Evolutionary conservation across 2,329 filamentous ascomycete genomes (phyloP), one percentile per base, ranked within the genome.

Genomic region (Aspergillus floridensis): DNA sequence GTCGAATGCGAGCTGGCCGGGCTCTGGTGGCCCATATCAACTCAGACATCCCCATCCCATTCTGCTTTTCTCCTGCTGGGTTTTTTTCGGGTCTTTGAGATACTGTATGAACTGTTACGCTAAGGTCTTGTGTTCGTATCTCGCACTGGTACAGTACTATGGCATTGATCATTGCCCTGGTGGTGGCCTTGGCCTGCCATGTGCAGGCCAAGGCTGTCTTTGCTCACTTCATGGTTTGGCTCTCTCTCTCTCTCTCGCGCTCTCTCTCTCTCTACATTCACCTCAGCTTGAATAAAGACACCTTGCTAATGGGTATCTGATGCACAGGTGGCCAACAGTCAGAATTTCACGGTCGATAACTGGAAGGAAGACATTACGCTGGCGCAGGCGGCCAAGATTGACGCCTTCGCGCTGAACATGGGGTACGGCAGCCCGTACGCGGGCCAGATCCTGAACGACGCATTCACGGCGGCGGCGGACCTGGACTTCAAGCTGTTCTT

Each of bases 331-430:
- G 59, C 61, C 3, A 71, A 70, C 35, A 62, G 64, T 14, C 56
- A 59, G 22, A 68, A 70, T 50, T 70, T 65, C 57, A 68, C 67
- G 1, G 49, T 59, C 7, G 41, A 47, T 11, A 62, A 68, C 53
- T 77, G 74, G 74, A 50, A 64, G 19, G 53, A 56, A 31, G 73
- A 79, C 59, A 77, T 79, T 6, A 49, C 38, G 1, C 59, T 71
- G 5, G 77, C 77, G 5, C 66, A 77, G 62, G 68, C 64, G 3
- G 70, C 76, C 2, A 63, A 71, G 16, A 76, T 79, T 56, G 76
- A 79, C 61, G 77, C 68, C 32, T 79, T 79, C 63, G 77, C 72
- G 5, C 68, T 79, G 19, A 79, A 76, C 60, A 72, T 76, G 31
- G 75, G 69, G 4, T 66, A 66, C 32, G 63, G 66, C 16, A 65